phyloP scores from a whole-genome alignment of 2,329 filamentous ascomycete genomes.

The Setomelanomma holmii region DNA sequence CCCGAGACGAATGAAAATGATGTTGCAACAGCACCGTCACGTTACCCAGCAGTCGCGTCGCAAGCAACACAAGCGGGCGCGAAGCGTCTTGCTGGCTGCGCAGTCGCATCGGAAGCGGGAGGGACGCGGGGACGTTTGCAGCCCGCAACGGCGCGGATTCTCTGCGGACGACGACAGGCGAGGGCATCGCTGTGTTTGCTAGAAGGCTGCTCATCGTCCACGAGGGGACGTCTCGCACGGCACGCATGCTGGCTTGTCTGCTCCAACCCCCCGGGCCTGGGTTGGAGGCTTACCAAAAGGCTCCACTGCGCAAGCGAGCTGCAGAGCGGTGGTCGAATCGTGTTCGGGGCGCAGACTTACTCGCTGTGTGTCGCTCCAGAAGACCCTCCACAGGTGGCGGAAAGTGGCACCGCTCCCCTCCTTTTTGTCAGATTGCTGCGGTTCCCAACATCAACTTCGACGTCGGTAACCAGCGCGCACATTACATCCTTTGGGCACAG shows the following conservation, averaged over 20 bases:
- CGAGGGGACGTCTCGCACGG: conserved; percentile 25
- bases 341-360: conserved; percentile 20
- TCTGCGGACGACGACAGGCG: conserved; percentile 11
- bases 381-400: conserved; percentile 1
- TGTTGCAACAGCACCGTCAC: conserved; percentile 13
- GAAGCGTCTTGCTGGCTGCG: not conserved
- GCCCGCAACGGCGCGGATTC: conserved; percentile 21
- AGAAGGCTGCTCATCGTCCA: conserved; percentile 16
- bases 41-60: conserved; percentile 8
- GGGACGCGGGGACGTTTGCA: conserved; percentile 34
- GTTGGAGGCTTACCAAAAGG: conserved; percentile 32
- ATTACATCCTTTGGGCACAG: not conserved
- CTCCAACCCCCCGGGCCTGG: conserved; percentile 32
- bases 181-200: conserved; percentile 17
- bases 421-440: not conserved
- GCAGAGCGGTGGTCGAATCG: conserved; percentile 24
- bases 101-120: conserved; percentile 13
- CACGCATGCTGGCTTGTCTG: conserved; percentile 21
- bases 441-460: not conserved
- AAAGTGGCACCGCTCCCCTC: not conserved
- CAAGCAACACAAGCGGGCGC: not conserved
- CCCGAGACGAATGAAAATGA: not conserved
- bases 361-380: conserved; percentile 27
- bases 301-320: conserved; percentile 33
- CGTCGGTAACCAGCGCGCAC: not conserved